Evolutionary conservation across 768 basidiomycete genomes (phyloP), one percentile per base, ranked within the genome.

Genomic region (Hypholoma fasciculare): DNA sequence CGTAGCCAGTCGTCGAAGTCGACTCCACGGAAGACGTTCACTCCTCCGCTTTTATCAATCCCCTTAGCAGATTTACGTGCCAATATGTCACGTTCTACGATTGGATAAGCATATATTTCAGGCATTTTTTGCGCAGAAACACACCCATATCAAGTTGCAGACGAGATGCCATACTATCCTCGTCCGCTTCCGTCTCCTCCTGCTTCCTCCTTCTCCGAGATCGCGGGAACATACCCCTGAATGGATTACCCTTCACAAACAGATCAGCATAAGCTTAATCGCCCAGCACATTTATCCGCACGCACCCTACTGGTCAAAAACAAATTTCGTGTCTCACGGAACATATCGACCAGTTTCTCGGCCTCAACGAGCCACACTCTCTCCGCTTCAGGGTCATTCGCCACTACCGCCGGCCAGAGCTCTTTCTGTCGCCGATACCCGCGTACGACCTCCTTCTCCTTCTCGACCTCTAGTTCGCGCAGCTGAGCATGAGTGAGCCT

Each of bases 311-410:
- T 87, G 2, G 88, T 86, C 64, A 89, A 79, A 68, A 96, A 99
- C 61, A 98, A 69, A 60, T 87, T 84, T 60, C 88, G 82, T 0
- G 95, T 95, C 74, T 94, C 89, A 52, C 96, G 78, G 74, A 95
- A 98, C 69, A 84, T 87, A 59, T 97, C 95, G 3, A 97, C 82
- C 47, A 99, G 76, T 63, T 85, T 89, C 67, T 93, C 92, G 0
- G 94, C 93, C 64, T 93, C 87, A 27, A 88, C 67, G 62, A 96
- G 74, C 90, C 95, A 98, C 63, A 88, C 83, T 51, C 83, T 78
- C 56, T 83, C 77, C 4, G 85, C 82, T 13, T 82, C 82, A 3
- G 75, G 69, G 8, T 70, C 77, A 6, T 69, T 71, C 11, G 67
- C 69, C 38, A 82, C 69, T 78, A 86, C 83, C 14, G 63, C 75